Conservation (phyloP, 495 filamentous ascomycete genomes). For the Cladorrhinum samala region DNA sequence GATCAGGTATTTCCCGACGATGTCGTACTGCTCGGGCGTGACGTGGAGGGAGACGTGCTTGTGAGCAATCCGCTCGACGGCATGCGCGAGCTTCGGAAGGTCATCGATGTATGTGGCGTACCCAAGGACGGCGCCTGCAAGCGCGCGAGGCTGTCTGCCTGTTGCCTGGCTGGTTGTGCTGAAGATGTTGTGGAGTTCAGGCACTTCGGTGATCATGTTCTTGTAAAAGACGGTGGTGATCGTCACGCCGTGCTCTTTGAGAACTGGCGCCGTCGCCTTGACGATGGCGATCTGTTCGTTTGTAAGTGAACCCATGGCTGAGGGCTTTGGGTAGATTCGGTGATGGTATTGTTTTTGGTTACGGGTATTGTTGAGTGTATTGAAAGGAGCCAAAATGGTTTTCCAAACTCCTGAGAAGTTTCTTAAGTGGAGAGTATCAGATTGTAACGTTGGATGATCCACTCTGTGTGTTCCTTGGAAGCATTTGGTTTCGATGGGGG, state of each 20-base stretch:
- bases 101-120: constrained; percentile 70
- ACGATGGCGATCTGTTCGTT: constrained; percentile 45
- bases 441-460: background rate
- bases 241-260: constrained; percentile 56
- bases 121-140: constrained; percentile 60
- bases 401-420: too few species aligned
- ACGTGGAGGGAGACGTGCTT: constrained; percentile 71
- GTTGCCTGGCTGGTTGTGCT: constrained; percentile 59
- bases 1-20: constrained; percentile 63
- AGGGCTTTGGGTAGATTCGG: background rate
- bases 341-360: background rate
- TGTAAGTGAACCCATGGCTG: constrained; percentile 31
- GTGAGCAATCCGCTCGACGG: constrained; percentile 67
- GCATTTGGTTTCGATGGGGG: background rate
- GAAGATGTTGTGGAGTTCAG: constrained; percentile 60
- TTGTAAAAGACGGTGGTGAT: constrained; percentile 66
- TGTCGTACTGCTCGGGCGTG: constrained; percentile 58
- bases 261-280: constrained; percentile 56
- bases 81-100: constrained; percentile 51
- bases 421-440: too few species aligned
- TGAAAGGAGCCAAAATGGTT: too few species aligned
- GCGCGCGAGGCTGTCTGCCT: constrained; percentile 58
- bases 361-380: too few species aligned
- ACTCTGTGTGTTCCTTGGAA: background rate
- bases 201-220: constrained; percentile 57